Conservation (phyloP, 257 asterid genomes). For the Handroanthus guayacan region DNA sequence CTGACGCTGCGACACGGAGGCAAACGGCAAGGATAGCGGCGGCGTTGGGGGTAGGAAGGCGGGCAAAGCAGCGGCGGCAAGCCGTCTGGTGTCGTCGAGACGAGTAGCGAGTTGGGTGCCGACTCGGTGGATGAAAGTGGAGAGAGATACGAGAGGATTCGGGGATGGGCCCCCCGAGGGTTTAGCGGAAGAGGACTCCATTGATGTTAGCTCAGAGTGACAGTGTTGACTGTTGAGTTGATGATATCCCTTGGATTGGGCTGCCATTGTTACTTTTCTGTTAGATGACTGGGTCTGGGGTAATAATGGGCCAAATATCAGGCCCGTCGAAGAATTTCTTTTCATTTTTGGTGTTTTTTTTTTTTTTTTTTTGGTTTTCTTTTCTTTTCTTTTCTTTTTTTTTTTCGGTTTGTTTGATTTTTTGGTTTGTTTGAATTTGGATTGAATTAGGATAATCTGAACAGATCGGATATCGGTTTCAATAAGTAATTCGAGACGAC, state of each 20-base stretch:
- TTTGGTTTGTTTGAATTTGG: too few relatives aligned
- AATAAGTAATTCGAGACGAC: too few relatives aligned
- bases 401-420: too few relatives aligned
- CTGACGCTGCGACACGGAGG: slow-evolving; percentile 77
- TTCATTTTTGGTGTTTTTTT: too few relatives aligned
- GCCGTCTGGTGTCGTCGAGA: slow-evolving; percentile 61
- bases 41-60: slow-evolving; percentile 42
- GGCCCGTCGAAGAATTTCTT: background rate
- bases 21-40: slow-evolving; percentile 60
- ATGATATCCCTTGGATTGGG: slow-evolving; percentile 33
- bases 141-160: slow-evolving; percentile 64
- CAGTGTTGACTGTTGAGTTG: background rate
- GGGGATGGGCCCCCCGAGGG: slow-evolving; percentile 56
- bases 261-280: background rate
- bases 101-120: slow-evolving; percentile 70
- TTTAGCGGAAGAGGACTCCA: slow-evolving; percentile 67
- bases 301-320: background rate
- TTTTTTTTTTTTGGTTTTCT: too few relatives aligned
- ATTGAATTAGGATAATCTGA: too few relatives aligned
- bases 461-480: too few relatives aligned
- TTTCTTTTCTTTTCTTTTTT: too few relatives aligned
- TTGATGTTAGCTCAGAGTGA: slow-evolving; percentile 25
- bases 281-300: background rate
- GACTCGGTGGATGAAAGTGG: slow-evolving; percentile 71
- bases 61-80: slow-evolving; percentile 59